phyloP scores from a whole-genome alignment of 176 grass and related monocot genomes.

The Triticum turgidum region DNA sequence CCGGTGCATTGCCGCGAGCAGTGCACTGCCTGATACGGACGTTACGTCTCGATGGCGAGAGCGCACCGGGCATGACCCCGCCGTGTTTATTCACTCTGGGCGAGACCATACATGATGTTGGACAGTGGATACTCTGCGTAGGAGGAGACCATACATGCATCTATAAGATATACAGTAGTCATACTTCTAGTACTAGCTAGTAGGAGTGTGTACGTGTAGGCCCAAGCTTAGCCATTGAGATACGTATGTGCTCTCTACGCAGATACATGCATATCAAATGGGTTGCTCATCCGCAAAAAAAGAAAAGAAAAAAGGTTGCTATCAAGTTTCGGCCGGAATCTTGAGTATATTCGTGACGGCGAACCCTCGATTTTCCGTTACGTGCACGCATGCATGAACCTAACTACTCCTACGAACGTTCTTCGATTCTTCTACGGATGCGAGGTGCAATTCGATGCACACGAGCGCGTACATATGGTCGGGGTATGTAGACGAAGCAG shows the following conservation, averaged over 20 bases:
- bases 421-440: background rate
- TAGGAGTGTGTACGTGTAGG: too few relatives aligned
- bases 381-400: background rate
- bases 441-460: background rate
- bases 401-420: background rate
- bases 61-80: background rate
- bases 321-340: background rate
- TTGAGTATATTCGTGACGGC: too few relatives aligned
- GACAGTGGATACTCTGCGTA: background rate
- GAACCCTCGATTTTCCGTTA: too few relatives aligned
- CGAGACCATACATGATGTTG: background rate
- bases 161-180: background rate
- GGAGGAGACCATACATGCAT: background rate
- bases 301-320: background rate
- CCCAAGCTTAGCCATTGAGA: background rate
- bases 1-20: background rate
- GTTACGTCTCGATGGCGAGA: background rate
- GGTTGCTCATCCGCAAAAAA: too few relatives aligned
- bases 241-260: background rate
- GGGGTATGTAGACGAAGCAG: background rate
- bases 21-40: background rate
- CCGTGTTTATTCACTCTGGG: background rate
- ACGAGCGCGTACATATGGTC: background rate
- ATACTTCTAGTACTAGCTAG: background rate
- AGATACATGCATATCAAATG: background rate